Evolutionary conservation across 2,329 filamentous ascomycete species (phyloP).

Genomic region (Biscogniauxia sp.): DNA sequence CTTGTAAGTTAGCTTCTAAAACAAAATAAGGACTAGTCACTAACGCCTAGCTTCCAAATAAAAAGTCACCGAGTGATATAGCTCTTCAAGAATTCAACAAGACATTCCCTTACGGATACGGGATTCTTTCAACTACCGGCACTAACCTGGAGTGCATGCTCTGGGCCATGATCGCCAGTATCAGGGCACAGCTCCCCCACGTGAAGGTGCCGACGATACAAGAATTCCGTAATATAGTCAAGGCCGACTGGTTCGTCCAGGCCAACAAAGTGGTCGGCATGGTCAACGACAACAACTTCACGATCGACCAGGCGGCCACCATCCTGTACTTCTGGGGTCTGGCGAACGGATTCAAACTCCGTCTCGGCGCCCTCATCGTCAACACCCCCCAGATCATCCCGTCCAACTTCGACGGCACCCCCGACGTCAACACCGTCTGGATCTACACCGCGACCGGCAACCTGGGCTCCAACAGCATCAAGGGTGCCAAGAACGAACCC

Average conservation of each 20-base stretch:
- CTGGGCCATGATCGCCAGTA: conserved; percentile 6
- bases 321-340: conserved; percentile 3
- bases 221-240: not conserved
- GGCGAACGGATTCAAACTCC: not conserved
- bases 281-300: conserved; percentile 5
- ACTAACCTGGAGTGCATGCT: conserved; percentile 1
- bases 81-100: not conserved
- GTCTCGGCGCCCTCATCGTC: not conserved
- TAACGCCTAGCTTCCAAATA: no score
- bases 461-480: not conserved
- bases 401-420: not conserved
- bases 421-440: conserved; percentile 3
- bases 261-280: not conserved
- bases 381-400: not conserved
- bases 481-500: not conserved
- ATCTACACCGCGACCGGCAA: not conserved
- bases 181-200: conserved; percentile 6
- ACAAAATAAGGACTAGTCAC: no score
- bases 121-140: not conserved
- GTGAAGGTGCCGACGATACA: not conserved
- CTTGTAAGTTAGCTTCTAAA: no score
- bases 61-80: not conserved
- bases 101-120: conserved; percentile 12
- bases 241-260: not conserved
- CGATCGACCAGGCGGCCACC: conserved; percentile 5